Evolutionary conservation across 257 asterid genomes (phyloP), one percentile per base, ranked within the genome.

Genomic region (Petrea volubilis): DNA sequence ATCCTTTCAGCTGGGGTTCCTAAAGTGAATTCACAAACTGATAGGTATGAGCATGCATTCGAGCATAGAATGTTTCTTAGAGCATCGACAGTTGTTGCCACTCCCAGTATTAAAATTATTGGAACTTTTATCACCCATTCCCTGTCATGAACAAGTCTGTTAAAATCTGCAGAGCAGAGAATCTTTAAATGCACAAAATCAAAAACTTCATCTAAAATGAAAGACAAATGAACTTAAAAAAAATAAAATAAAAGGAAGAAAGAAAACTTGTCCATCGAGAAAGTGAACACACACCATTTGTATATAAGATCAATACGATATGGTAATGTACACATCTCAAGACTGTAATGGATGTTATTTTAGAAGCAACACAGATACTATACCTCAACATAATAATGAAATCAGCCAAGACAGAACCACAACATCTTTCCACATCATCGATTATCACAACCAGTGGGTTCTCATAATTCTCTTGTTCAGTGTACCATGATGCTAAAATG

Each of bases 41-140:
- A 84, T 64, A 90, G 82, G 72, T 78, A 69, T 61, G 85, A 85
- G 71, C 85, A 90, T 23, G 83, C 78, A 68, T 46, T 83, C 15
- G 95, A 83, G 84, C 91, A 76, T 64, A 95, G 78, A 64, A 64
- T 76, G 78, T 76, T 83, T 71, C 84, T 81, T 67, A 88, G 77
- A 80, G 87, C 88, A 83, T 90, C 92, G 77, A 81, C 66, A 55
- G 82, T 88, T 40, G 98, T 95, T 52, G 98, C 91, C 67, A 95
- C 92, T 62, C 99, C 99, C 76, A 90, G 77, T 72, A 95, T 74
- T 78, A 95, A 81, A 73, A 89, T 76, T 53, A 88, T 72, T 59
- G 99, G 99, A 74, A 90, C 51, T 81, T 92, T 95, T 68, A 82
- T 73, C 17, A 83, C 81, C 96, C 98, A 95, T 85, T 95, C 99